Percentiles rank a stretch among this genome's conserved stretches.
phyloP scores from a whole-genome alignment of 1,284 basidiomycete species.

The Malassezia furfur region DNA sequence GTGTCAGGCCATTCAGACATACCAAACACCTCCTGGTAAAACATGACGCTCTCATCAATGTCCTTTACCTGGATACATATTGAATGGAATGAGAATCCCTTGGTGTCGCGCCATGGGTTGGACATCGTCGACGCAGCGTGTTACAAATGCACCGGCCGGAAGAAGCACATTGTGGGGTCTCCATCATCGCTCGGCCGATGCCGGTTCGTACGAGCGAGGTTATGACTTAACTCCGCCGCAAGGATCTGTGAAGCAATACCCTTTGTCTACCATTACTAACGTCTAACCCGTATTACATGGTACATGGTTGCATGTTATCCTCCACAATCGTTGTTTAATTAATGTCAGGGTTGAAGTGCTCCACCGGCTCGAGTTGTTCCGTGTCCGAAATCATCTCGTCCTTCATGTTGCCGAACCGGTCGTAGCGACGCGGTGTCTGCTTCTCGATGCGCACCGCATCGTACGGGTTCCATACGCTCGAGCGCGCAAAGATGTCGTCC shows the following conservation, averaged over 20 bases:
- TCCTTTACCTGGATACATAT: constrained; percentile 16
- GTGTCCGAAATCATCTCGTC: background rate
- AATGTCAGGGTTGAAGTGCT: background rate
- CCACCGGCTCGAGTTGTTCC: background rate
- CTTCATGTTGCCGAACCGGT: constrained; percentile 27
- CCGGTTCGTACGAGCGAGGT: background rate
- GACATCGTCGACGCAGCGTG: constrained; percentile 2
- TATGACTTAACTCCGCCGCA: no score
- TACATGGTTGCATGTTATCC: no score
- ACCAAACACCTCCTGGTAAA: constrained; percentile 17
- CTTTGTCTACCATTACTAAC: no score
- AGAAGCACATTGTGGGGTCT: no score
- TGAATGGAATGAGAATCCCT: constrained; percentile 17
- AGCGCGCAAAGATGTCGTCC: constrained; percentile 36
- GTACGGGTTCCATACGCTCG: constrained; percentile 36
- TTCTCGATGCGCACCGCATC: constrained; percentile 36
- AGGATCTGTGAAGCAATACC: no score
- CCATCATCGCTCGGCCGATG: background rate
- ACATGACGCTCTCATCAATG: constrained; percentile 11
- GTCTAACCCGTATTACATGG: no score
- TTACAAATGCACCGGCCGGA: no score
- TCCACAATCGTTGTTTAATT: constrained; percentile 4
- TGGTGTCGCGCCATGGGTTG: constrained; percentile 16
- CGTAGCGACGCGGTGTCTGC: constrained; percentile 35
- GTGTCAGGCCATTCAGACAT: background rate